Conservation (phyloP, 176 grass and related monocot genomes). For the Otatea glauca region DNA sequence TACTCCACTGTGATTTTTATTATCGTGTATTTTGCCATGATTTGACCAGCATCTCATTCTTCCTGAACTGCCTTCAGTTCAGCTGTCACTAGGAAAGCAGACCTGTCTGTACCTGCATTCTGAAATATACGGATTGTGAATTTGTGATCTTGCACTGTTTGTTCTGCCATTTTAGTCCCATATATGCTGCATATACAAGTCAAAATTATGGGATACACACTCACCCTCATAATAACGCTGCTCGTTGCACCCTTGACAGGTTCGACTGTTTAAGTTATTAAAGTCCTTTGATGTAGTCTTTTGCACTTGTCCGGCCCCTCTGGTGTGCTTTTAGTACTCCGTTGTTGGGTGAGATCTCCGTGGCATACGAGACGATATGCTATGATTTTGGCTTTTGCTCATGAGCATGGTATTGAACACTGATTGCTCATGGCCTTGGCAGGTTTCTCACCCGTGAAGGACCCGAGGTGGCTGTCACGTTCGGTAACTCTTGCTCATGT, state of each 20-base stretch:
- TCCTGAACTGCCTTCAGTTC: not conserved
- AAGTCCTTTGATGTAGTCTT: not conserved
- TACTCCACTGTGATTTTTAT: not conserved
- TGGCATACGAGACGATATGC: not conserved
- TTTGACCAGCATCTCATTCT: not conserved
- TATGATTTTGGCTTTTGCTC: not conserved
- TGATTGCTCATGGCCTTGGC: slow-evolving; percentile 1
- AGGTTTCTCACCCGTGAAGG: slow-evolving; percentile 29
- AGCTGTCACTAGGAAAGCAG: not conserved
- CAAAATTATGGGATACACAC: not conserved
- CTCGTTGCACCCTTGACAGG: not conserved
- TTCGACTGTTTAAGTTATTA: not conserved
- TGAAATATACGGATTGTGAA: not conserved
- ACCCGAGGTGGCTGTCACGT: not conserved
- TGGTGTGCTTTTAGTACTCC: not conserved
- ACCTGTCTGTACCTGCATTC: not conserved
- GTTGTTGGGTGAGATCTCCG: not conserved
- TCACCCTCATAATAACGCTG: not conserved
- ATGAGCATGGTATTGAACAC: not conserved
- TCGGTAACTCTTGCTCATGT: not conserved
- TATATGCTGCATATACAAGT: not conserved
- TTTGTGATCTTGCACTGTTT: not conserved
- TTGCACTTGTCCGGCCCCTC: not conserved
- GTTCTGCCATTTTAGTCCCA: not conserved
- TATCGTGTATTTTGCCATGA: not conserved